A percentile compares a stretch with the other conserved stretches of the same genome.
These are phyloP conservation scores for Yamadazyma sp. DNA, from an alignment of 1,139 yeast species.

Conservation along the genomic window DNA sequence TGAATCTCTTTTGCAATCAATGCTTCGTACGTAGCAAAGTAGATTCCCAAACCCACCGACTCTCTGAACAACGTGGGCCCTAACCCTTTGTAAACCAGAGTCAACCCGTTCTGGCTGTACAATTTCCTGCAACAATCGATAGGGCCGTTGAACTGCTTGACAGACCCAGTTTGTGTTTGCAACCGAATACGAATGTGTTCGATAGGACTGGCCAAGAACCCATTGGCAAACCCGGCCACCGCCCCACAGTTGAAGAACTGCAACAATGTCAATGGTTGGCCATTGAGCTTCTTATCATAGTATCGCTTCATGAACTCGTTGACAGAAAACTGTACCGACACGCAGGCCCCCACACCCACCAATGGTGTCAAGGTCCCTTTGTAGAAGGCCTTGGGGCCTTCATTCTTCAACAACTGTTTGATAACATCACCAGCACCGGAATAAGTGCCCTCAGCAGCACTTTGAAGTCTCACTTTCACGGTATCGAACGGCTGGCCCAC, in stretches of 20 bases:
- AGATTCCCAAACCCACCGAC: slow-evolving; percentile 83
- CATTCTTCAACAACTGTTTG: slow-evolving; percentile 63
- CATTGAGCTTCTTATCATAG: slow-evolving; percentile 44
- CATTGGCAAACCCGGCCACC: slow-evolving; percentile 87
- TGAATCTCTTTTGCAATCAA: slow-evolving; percentile 64
- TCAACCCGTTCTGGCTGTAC: slow-evolving; percentile 47
- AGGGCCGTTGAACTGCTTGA: slow-evolving; percentile 66
- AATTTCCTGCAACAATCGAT: slow-evolving; percentile 71
- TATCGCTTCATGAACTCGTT: slow-evolving; percentile 90
- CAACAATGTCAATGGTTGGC: slow-evolving; percentile 41
- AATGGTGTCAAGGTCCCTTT: slow-evolving; percentile 86
- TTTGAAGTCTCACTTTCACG: slow-evolving; percentile 86
- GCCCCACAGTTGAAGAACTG: slow-evolving; percentile 83
- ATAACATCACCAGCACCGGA: slow-evolving; percentile 77
- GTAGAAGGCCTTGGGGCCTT: slow-evolving; percentile 80
- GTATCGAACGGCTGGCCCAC: slow-evolving; percentile 97
- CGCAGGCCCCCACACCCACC: slow-evolving; percentile 92
- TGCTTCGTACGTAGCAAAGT: slow-evolving; percentile 87
- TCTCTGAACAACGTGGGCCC: slow-evolving; percentile 82
- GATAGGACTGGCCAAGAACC: slow-evolving; percentile 84
- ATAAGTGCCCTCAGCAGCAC: slow-evolving; percentile 77
- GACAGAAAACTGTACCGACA: slow-evolving; percentile 78
- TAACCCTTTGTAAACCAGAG: slow-evolving; percentile 66
- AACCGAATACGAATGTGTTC: slow-evolving; percentile 90
- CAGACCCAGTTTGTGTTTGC: slow-evolving; percentile 71